Base-by-base conservation (phyloP, 805 yeast species). In the Saccharomycopsis malanga region DNA sequence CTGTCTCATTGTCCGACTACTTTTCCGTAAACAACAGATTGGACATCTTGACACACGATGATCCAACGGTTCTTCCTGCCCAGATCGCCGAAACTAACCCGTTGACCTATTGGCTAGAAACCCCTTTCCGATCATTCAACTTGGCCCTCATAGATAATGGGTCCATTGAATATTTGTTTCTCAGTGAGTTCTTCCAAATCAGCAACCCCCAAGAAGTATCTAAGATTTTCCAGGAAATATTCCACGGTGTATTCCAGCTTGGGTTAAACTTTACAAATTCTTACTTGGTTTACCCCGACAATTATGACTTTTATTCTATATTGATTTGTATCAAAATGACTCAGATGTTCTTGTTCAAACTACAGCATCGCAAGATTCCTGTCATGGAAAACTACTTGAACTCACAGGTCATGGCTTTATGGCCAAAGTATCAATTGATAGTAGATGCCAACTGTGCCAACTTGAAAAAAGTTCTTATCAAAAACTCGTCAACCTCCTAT, bases 341-440 rank as follows among this genome's bases (percentile, higher is more conserved):
- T 1, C 89, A 86, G 53, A 71, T 73, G 3, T 63, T 85, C 46
- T 83, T 77, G 52, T 73, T 74, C 46, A 81, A 78, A 53, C 65
- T 84, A 21, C 89, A 84, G 58, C 81, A 76, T 52, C 72, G 85
- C 49, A 75, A 74, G 48, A 77, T 83, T 2, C 89, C 94, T 0
- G 79, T 79, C 4, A 66, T 80, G 61, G 87, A 81, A 53, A 84
- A 78, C 50, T 85, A 83, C 60, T 70, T 83, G 53, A 79, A 83
- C 55, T 68, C 76, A 14, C 78, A 83, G 53, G 63, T 81, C 52
- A 74, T 87, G 44, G 61, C 74, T 3, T 65, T 91, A 39, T 93
- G 98, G 98, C 96, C 97, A 0, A 78, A 75, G 49, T 84, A 89
- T 58, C 89, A 88, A 57, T 72, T 70, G 39, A 68, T 87, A 29